A percentile compares a stretch with the other conserved stretches of the same genome.
phyloP scores from a whole-genome alignment of 2,329 filamentous ascomycete genomes.

The Monosporascus sp. region DNA sequence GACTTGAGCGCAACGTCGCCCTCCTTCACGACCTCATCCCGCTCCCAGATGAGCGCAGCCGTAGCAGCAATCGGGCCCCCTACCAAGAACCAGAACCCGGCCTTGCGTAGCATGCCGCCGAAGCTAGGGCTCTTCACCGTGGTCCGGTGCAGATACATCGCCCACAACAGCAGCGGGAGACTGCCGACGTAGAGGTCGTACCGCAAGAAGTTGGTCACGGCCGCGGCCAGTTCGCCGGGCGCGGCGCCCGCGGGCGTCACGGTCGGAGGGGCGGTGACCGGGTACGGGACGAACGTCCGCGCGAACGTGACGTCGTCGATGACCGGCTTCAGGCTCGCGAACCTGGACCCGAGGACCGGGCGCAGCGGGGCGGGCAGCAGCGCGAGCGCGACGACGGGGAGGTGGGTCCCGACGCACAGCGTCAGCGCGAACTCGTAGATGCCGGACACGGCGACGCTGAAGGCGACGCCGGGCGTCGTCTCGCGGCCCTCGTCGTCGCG shows the following conservation, averaged over 20 bases:
- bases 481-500: slow-evolving; percentile 15
- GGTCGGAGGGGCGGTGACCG: slow-evolving; percentile 10
- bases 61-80: slow-evolving; percentile 18
- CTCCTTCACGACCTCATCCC: slow-evolving; percentile 22
- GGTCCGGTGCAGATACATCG: slow-evolving; percentile 21
- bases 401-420: slow-evolving; percentile 17
- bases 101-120: slow-evolving; percentile 9
- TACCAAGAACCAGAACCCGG: slow-evolving; percentile 21
- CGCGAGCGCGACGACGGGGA: slow-evolving; percentile 18
- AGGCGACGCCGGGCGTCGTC: slow-evolving; percentile 20
- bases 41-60: slow-evolving; percentile 21
- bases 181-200: slow-evolving; percentile 25
- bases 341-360: slow-evolving; percentile 12
- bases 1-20: slow-evolving; percentile 16
- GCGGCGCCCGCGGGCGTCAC: slow-evolving; percentile 11
- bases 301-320: slow-evolving; percentile 19
- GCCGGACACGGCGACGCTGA: slow-evolving; percentile 18
- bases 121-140: slow-evolving; percentile 15
- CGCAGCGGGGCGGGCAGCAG: slow-evolving; percentile 16
- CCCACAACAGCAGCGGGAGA: slow-evolving; percentile 22
- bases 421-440: slow-evolving; percentile 25
- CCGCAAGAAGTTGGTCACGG: slow-evolving; percentile 22
- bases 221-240: slow-evolving; percentile 18
- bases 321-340: slow-evolving; percentile 14
- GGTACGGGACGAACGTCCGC: slow-evolving; percentile 19